These are phyloP conservation scores for Aethionema arabicum DNA, from an alignment of 345 rosid genomes.

Conservation along the genomic window DNA sequence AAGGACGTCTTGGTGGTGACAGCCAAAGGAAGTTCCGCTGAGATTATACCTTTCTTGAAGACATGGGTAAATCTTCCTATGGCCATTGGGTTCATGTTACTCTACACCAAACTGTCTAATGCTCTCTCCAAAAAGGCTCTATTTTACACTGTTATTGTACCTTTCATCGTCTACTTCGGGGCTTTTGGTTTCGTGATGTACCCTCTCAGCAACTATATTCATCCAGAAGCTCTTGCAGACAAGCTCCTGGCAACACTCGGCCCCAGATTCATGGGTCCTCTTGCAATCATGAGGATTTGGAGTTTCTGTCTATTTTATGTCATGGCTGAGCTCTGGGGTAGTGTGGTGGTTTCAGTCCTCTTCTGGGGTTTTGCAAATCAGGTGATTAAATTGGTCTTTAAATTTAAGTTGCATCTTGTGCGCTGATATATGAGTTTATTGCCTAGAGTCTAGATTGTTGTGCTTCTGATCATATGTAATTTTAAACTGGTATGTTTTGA, in stretches of 20 bases:
- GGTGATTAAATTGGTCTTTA: conserved; percentile 42
- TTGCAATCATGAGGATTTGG: conserved; percentile 97
- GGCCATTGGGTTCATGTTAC: conserved; percentile 95
- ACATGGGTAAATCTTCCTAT: conserved; percentile 99
- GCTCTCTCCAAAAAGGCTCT: conserved; percentile 81
- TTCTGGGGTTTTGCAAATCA: conserved; percentile 99
- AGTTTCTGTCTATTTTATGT: conserved; percentile 95
- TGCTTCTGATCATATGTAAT: neutral
- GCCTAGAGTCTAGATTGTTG: conserved; percentile 11
- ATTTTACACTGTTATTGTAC: conserved; percentile 78
- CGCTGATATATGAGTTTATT: conserved; percentile 9
- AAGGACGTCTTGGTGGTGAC: conserved; percentile 97
- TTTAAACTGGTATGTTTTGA: conserved; percentile 4
- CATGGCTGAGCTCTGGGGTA: conserved; percentile 99
- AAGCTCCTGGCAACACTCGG: conserved; percentile 73
- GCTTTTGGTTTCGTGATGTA: conserved; percentile 92
- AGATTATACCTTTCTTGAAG: conserved; percentile 92
- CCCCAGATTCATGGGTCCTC: conserved; percentile 92
- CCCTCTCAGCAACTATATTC: conserved; percentile 81
- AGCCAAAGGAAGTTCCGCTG: conserved; percentile 94
- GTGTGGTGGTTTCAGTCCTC: conserved; percentile 92
- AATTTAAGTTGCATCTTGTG: too few relatives aligned
- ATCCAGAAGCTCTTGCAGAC: conserved; percentile 86
- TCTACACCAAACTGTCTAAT: conserved; percentile 75
- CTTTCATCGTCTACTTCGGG: conserved; percentile 92